phyloP scores from a whole-genome alignment of 176 grass and related monocot species.

The Hsuehochloa calcarea region DNA sequence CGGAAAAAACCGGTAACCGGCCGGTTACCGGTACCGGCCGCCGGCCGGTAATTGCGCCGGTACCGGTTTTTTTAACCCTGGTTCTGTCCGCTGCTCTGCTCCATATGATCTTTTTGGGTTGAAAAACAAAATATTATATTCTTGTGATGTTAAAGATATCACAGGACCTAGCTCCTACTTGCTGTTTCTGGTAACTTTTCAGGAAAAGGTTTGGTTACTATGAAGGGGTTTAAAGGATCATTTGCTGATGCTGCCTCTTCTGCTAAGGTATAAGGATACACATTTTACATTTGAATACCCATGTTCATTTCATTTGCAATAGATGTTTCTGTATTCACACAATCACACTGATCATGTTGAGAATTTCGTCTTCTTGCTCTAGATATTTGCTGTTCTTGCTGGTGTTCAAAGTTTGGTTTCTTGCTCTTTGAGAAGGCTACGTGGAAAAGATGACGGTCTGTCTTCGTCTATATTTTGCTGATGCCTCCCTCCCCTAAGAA shows the following conservation, averaged over 20 bases:
- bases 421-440: conserved; percentile 67
- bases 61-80: too few species aligned
- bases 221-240: conserved; percentile 65
- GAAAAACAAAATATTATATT: conserved; percentile 1
- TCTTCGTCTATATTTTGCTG: not conserved
- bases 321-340: conserved; percentile 5
- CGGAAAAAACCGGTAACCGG: too few species aligned
- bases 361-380: conserved; percentile 8
- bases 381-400: conserved; percentile 86
- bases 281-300: too few species aligned
- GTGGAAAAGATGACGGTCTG: conserved; percentile 80
- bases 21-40: too few species aligned
- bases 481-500: not conserved
- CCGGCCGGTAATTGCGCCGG: too few species aligned
- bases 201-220: conserved; percentile 71
- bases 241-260: conserved; percentile 75
- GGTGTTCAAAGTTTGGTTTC: conserved; percentile 75
- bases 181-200: conserved; percentile 10
- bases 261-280: conserved; percentile 54
- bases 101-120: not conserved
- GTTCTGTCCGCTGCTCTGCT: not conserved
- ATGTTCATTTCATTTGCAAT: not conserved
- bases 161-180: not conserved
- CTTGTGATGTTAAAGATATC: conserved; percentile 2
- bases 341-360: not conserved